phyloP scores from a whole-genome alignment of 805 yeast genomes.

The Metschnikowia reukaufii region DNA sequence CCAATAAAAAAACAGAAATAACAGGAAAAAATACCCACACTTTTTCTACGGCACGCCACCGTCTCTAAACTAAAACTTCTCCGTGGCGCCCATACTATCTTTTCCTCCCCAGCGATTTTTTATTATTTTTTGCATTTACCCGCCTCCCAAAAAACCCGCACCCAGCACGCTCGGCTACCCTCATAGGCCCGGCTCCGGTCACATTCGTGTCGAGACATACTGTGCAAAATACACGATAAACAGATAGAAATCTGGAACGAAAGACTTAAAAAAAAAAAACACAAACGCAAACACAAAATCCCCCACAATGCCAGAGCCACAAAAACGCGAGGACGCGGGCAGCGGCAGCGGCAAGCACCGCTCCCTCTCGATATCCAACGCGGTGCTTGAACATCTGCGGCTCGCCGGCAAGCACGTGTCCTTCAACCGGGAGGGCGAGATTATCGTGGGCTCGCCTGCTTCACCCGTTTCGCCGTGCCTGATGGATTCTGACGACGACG shows the following conservation, averaged over 20 bases:
- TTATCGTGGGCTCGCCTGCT: conserved; percentile 16
- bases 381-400: conserved; percentile 25
- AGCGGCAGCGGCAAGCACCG: conserved; percentile 11
- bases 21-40: no score
- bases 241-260: no score
- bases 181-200: no score
- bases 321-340: neutral
- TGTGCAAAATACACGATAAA: no score
- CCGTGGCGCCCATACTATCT: no score
- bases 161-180: no score
- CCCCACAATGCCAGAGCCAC: conserved; percentile 4
- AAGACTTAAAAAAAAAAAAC: neutral
- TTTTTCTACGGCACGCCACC: no score
- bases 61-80: no score
- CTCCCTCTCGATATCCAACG: conserved; percentile 28
- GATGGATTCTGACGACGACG: conserved; percentile 17
- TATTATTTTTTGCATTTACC: no score
- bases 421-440: conserved; percentile 19
- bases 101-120: no score
- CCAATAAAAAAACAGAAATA: neutral
- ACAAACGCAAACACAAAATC: neutral
- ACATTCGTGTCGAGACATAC: no score
- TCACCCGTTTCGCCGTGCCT: conserved; percentile 14
- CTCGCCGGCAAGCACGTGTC: conserved; percentile 23
- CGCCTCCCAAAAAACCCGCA: no score